Evolutionary conservation across 202 grass and related monocot genomes (phyloP), one percentile per base, ranked within the genome.

Genomic region (Musa balbisiana): DNA sequence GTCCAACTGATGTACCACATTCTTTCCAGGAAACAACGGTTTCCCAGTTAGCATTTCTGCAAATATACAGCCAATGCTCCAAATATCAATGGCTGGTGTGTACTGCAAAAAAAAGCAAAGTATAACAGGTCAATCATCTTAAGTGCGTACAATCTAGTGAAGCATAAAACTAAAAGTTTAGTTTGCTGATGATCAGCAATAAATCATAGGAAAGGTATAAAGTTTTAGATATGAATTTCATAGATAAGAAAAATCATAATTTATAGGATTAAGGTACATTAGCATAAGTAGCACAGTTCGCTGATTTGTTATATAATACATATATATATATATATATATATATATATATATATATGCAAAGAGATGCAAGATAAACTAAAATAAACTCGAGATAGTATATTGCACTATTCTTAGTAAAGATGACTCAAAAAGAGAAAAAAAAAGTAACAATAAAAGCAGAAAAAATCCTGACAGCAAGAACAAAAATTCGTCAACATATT

Each of bases 1-100:
- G 87, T 97, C 93, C 79, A 97, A 85, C 66, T 97, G 93, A 84
- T 97, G 93, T 29, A 93, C 93, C 9, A 97, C 90, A 81, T 97
- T 98, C 85, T 88, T 98, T 79, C 94, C 94, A 83, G 94, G 94
- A 89, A 98, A 92, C 75, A 98, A 71, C 16, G 94, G 91, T 9
- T 87, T 87, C 51, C 94, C 94, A 62, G 91, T 94, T 81, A 98
- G 82, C 84, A 98, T 84, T 84, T 98, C 94, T n/a, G 94, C 87
- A 68, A 94, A 98, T 91, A 98, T 98, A 78, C 94, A 98, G 56
- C 94, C 94, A 80, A 98, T 98, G 80, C 94, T 98, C 94, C 94
- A 98, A 68, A 98, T 93, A 85, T 98, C 94, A 81, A 98, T 85
- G 65, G 77, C 94, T 84, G 94, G 94, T 69, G 94, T 98, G 75